These are phyloP conservation scores for Pseudohalonectria lignicola DNA, from an alignment of 2,329 filamentous ascomycete genomes.

Conservation along the genomic window DNA sequence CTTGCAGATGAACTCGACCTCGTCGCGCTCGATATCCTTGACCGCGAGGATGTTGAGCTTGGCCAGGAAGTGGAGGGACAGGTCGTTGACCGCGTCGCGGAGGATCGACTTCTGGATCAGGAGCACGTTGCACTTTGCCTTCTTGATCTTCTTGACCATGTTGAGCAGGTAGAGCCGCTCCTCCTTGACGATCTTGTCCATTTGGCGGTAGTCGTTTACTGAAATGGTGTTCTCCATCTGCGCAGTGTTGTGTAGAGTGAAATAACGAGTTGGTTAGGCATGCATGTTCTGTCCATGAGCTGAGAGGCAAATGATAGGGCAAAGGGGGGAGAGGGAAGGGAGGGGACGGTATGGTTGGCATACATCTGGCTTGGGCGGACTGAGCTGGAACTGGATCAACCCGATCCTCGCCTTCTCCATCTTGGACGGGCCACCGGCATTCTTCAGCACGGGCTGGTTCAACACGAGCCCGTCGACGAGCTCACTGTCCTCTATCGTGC, in stretches of 20 bases:
- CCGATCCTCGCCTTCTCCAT: constrained; percentile 98
- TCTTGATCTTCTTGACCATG: constrained; percentile 99
- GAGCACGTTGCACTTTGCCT: constrained; percentile 98
- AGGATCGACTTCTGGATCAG: constrained; percentile 98
- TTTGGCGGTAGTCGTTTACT: constrained; percentile 98
- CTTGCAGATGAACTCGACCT: constrained; percentile 99
- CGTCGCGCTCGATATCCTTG: constrained; percentile 97
- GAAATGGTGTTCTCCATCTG: constrained; percentile 99
- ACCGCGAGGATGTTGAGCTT: constrained; percentile 92
- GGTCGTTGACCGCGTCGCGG: constrained; percentile 92
- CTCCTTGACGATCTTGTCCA: constrained; percentile 99
- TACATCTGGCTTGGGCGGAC: constrained; percentile 93
- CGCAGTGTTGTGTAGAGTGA: no score
- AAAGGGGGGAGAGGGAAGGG: not conserved
- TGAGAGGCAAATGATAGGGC: no score
- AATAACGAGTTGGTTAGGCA: constrained; percentile 11
- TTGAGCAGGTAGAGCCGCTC: constrained; percentile 96
- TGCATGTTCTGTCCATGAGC: not conserved
- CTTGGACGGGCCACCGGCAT: constrained; percentile 75
- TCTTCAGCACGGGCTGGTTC: constrained; percentile 88
- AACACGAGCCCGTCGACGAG: constrained; percentile 91
- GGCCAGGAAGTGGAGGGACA: constrained; percentile 93
- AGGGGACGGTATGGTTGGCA: constrained; percentile 17
- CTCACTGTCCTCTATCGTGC: constrained; percentile 97
- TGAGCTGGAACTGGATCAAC: constrained; percentile 96